Evolutionary conservation across 306 rosid genomes (phyloP), one percentile per base, ranked within the genome.

Genomic region (Prunus mongolica): DNA sequence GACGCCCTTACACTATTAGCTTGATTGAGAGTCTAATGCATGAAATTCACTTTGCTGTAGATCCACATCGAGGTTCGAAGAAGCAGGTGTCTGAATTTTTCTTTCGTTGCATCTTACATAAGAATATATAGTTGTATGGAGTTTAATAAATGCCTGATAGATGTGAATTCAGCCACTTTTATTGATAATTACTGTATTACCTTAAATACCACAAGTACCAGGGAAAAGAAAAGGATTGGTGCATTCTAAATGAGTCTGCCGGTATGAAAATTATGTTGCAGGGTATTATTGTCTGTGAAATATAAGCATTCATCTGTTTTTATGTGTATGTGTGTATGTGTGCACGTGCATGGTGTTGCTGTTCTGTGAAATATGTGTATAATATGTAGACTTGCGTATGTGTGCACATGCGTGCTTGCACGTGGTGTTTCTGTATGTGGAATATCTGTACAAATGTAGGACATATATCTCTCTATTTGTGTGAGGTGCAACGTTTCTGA

Each of bases 11-110:
- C 81, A 95, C 97, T 63, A 95, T 95, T 70, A 90, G 88, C 83
- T 89, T 95, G 98, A 92, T 95, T 54, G 98, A 95, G 83, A 91
- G 96, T 6, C 88, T 95, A 34, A 90, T 95, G 97, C 93, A 73
- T 8, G 97, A 95, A 25, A 90, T 87, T 66, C 98, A 95, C 82
- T 95, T 92, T 5, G 97, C 97, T 10, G 91, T 95, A 78, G 97
- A 95, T 80, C 92, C 98, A 12, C 80, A 87, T 67, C 73, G 87
- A 70, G 84, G 85, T 63, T 95, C 97, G 30, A 95, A 95, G 90
- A 95, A 95, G 81, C 98, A 95, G 96, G 98, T 88, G 13, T 71
- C 19, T 70, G 22, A 25, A 10, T 72, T 30, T 44, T 12, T n/a
- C 73, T 75, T 28, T 19, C 24, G 14, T 8, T 72, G n/a, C 28